Conservation (phyloP, 192 early-diverging fungal genomes). For the Backusella psychrophila region DNA sequence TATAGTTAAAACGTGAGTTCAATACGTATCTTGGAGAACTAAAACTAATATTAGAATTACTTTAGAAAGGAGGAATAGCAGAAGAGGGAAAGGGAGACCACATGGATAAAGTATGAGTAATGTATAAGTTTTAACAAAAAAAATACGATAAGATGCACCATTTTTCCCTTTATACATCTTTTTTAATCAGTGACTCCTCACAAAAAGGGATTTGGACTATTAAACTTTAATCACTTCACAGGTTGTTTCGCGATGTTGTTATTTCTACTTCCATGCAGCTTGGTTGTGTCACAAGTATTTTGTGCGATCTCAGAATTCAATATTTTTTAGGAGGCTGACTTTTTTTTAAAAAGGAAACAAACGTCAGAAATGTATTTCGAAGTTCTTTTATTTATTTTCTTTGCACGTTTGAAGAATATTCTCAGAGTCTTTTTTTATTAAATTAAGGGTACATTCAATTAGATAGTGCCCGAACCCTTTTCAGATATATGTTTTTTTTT, state of each 20-base stretch:
- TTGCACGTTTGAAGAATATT: neutral
- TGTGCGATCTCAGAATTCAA: neutral
- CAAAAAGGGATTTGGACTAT: neutral
- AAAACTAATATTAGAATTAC: neutral
- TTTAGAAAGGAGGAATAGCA: neutral
- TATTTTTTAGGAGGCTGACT: neutral
- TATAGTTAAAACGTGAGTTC: neutral
- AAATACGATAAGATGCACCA: neutral
- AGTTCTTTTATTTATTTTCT: neutral
- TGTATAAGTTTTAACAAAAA: neutral
- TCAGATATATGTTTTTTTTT: constrained; percentile 64
- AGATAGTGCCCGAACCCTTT: constrained; percentile 48
- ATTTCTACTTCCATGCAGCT: neutral
- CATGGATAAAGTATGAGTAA: neutral
- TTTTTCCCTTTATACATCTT: neutral
- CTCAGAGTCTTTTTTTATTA: neutral
- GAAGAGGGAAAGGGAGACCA: neutral
- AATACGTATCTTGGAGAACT: neutral
- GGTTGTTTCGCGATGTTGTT: neutral
- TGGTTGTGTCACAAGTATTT: neutral
- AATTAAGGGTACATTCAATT: constrained; percentile 19
- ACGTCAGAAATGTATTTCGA: constrained; percentile 4
- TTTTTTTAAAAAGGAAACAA: neutral
- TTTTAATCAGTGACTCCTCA: neutral
- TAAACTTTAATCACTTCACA: neutral